Evolutionary conservation across 768 basidiomycete genomes (phyloP).

Genomic region (Russula olivacea): DNA sequence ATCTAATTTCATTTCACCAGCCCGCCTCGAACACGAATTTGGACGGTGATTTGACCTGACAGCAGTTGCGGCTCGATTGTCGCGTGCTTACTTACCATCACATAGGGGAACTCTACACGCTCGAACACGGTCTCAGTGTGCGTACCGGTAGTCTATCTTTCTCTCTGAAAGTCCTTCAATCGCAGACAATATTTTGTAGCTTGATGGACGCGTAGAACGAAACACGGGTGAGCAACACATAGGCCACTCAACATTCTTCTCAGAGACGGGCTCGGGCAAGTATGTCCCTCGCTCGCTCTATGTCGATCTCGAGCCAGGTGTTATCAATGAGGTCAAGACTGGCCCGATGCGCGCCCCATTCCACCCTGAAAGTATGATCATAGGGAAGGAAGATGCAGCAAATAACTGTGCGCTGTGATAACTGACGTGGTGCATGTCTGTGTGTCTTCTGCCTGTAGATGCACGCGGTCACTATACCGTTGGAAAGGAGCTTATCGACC

Average conservation of each 20-base stretch:
- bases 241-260: constrained; percentile 98
- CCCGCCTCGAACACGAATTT: too few relatives aligned
- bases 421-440: constrained; percentile 5
- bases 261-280: constrained; percentile 89
- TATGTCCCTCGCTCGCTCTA: constrained; percentile 96
- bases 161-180: background rate
- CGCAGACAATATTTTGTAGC: constrained; percentile 40
- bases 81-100: constrained; percentile 28
- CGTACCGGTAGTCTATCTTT: constrained; percentile 31
- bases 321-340: constrained; percentile 90
- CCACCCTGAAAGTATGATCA: constrained; percentile 95
- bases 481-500: constrained; percentile 96
- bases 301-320: constrained; percentile 92
- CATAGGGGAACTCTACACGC: constrained; percentile 93
- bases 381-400: constrained; percentile 98
- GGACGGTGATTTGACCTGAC: too few relatives aligned
- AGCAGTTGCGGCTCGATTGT: too few relatives aligned
- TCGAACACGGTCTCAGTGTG: constrained; percentile 95
- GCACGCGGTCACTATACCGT: constrained; percentile 98
- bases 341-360: constrained; percentile 91
- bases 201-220: constrained; percentile 84
- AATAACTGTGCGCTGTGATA: constrained; percentile 77
- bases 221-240: constrained; percentile 61
- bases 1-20: too few relatives aligned
- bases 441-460: constrained; percentile 43